Base-by-base conservation (phyloP, 139 green algal genomes). In the Chlamydomonas eustigma region DNA sequence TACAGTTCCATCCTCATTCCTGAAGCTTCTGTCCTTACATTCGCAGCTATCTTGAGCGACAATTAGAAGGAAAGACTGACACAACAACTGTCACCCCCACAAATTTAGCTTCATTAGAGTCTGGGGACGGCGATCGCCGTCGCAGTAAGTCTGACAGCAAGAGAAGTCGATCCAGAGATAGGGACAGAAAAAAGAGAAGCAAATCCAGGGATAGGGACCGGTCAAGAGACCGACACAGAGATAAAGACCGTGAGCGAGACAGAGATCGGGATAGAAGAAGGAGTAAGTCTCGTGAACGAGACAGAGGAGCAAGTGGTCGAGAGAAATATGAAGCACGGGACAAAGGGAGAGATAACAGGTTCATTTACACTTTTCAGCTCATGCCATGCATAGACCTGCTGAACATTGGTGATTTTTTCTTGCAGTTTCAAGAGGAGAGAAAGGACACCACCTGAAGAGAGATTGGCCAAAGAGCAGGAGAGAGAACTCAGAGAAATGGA, bases 401-500 rank as follows among this genome's bases (percentile, higher is more conserved):
- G n/a, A n/a, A n/a, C n/a, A n/a, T n/a, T n/a, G n/a, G n/a, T n/a
- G 2, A 31, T 37, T 72, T 77, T 31, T 1, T 2, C 2, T 37
- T 72, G 38, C 2, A 73, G 52, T 22, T 68, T 68, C 52, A 52
- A 25, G 37, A 76, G 77, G 44, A 76, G 83, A 0, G 81, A 87
- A 12, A 39, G 63, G 25, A 93, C 89, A 0, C 88, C 88, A 1
- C 85, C 86, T 22, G 88, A 94, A 72, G 88, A 94, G n/a, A 76
- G 81, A 31, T 74, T 81, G 4, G 68, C 79, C 37, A 82, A 86
- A 0, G 88, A 93, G 79, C 79, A 81, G 24, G 90, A 96, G 87
- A 31, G 78, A 58, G 85, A 90, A 79, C 76, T 88, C 33, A 78
- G 82, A 50, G 81, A 90, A 78, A 80, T 95, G 78, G 92, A 98